Evolutionary conservation across 2,329 filamentous ascomycete species (phyloP).

Genomic region (Monosporascus sp.): DNA sequence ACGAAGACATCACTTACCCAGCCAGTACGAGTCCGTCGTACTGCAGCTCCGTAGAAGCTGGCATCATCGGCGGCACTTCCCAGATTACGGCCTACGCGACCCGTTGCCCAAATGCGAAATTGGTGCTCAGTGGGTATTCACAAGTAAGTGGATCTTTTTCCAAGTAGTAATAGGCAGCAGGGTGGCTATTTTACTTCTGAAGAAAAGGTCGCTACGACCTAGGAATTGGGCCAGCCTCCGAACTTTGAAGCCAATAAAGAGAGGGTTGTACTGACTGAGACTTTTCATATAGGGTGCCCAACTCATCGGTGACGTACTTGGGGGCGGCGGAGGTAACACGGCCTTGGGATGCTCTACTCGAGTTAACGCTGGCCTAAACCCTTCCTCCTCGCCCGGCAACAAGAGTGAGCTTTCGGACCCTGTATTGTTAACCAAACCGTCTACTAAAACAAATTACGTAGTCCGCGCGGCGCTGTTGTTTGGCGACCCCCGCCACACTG

Average conservation of each 20-base stretch:
- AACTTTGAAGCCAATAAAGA: no score
- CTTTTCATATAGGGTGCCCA: constrained; percentile 28
- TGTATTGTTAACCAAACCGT: neutral
- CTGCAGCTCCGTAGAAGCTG: constrained; percentile 19
- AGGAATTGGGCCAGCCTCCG: no score
- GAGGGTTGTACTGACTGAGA: no score
- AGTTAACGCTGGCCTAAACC: constrained; percentile 20
- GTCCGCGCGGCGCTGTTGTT: constrained; percentile 30
- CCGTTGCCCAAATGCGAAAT: constrained; percentile 21
- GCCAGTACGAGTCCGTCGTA: constrained; percentile 15
- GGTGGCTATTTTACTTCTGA: no score
- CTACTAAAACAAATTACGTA: constrained; percentile 2
- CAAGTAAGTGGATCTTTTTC: constrained; percentile 12
- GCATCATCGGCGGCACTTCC: constrained; percentile 14
- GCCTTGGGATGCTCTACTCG: constrained; percentile 26
- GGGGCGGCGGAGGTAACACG: constrained; percentile 29
- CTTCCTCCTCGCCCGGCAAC: constrained; percentile 23
- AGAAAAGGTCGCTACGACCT: no score
- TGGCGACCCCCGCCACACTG: constrained; percentile 30
- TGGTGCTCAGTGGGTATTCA: constrained; percentile 26
- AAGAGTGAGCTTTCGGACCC: constrained; percentile 23
- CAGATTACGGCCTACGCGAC: constrained; percentile 22
- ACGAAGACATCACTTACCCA: constrained; percentile 11
- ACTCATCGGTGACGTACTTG: constrained; percentile 32
- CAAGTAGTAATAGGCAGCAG: no score